phyloP scores from a whole-genome alignment of 2,329 filamentous ascomycete genomes.

The Hymenotorrendiella dingleyae region DNA sequence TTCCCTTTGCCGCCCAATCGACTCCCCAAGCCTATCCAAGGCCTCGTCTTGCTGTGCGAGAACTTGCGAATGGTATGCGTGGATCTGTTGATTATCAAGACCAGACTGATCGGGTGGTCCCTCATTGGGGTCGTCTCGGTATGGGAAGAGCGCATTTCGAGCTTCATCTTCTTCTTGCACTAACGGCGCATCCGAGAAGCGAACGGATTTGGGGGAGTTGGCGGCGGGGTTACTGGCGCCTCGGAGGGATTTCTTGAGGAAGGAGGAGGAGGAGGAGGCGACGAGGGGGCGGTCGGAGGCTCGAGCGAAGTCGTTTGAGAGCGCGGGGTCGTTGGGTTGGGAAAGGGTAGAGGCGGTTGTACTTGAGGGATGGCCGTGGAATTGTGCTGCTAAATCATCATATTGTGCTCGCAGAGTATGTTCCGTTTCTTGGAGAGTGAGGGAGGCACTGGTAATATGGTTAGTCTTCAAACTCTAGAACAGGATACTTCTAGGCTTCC shows the following conservation, averaged over 20 bases:
- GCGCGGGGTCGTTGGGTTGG: constrained; percentile 57
- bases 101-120: constrained; percentile 31
- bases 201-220: constrained; percentile 63
- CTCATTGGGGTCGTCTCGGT: constrained; percentile 61
- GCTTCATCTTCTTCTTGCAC: constrained; percentile 40
- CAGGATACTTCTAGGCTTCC: no score
- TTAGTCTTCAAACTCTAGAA: no score
- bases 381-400: constrained; percentile 71
- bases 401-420: constrained; percentile 67
- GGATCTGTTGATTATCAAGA: constrained; percentile 79
- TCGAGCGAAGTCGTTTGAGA: constrained; percentile 58
- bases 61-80: constrained; percentile 74
- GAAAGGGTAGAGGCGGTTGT: constrained; percentile 46
- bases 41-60: constrained; percentile 89
- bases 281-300: constrained; percentile 37
- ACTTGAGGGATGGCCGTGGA: constrained; percentile 57
- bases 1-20: constrained; percentile 83
- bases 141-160: constrained; percentile 57
- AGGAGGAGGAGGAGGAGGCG: constrained; percentile 40
- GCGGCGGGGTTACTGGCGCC: constrained; percentile 26
- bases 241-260: constrained; percentile 32
- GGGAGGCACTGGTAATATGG: constrained; percentile 26
- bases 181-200: constrained; percentile 66
- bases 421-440: constrained; percentile 59
- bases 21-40: constrained; percentile 79